Conservation (phyloP, 1,284 basidiomycete genomes). For the Porodaedalea pini region DNA sequence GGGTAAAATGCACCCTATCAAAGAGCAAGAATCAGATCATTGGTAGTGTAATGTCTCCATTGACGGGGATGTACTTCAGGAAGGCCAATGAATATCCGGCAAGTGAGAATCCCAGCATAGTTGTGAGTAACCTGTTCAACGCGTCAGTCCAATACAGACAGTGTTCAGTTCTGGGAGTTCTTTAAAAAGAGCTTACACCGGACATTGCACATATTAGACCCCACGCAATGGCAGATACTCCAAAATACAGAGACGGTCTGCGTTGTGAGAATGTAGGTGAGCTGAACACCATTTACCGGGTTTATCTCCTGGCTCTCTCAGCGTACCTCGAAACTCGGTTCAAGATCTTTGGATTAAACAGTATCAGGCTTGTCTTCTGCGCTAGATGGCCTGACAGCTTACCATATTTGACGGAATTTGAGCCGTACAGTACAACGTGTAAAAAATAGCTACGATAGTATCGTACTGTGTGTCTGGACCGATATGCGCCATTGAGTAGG, state of each 20-base stretch:
- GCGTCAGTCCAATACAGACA: too few species aligned
- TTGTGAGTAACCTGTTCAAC: conserved; percentile 26
- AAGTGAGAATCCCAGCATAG: conserved; percentile 25
- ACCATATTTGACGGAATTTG: conserved; percentile 70
- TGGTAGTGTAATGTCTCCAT: too few species aligned
- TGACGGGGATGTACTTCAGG: conserved; percentile 20
- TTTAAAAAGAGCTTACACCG: conserved; percentile 22
- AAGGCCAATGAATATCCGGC: conserved; percentile 27
- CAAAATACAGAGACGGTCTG: conserved; percentile 27
- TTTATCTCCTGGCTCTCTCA: too few species aligned
- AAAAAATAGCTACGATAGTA: conserved; percentile 55
- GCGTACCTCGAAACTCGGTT: conserved; percentile 50
- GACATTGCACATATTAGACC: conserved; percentile 25
- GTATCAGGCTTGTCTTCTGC: too few species aligned
- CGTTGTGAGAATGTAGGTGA: too few species aligned
- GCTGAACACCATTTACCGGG: not conserved
- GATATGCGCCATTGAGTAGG: not conserved
- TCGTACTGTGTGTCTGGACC: conserved; percentile 57
- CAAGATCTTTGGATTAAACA: conserved; percentile 37
- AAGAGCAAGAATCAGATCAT: too few species aligned
- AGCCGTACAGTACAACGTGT: conserved; percentile 55
- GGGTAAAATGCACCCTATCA: conserved; percentile 25
- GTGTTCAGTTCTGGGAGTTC: not conserved
- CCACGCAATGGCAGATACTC: conserved; percentile 26
- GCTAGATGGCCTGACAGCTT: conserved; percentile 17